phyloP scores from a whole-genome alignment of 768 basidiomycete genomes.

The Piloderma croceum region DNA sequence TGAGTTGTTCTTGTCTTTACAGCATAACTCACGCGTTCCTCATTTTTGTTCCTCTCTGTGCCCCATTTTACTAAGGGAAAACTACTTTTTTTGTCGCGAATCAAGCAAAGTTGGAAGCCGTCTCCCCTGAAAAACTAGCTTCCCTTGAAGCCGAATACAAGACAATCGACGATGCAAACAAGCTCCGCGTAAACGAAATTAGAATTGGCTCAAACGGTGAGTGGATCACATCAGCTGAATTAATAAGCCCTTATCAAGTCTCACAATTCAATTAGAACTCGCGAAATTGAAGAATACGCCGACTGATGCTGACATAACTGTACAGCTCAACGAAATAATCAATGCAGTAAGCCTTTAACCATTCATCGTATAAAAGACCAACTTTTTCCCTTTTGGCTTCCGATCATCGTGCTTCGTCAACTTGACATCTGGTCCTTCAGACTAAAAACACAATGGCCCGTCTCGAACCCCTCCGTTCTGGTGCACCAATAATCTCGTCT shows the following conservation, averaged over 20 bases:
- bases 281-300: slow-evolving; percentile 56
- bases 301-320: slow-evolving; percentile 61
- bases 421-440: slow-evolving; percentile 29
- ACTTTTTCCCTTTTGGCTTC: slow-evolving; percentile 5
- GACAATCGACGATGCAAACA: slow-evolving; percentile 54
- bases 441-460: slow-evolving; percentile 42
- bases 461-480: slow-evolving; percentile 62
- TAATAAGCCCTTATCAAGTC: no score
- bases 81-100: slow-evolving; percentile 84
- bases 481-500: slow-evolving; percentile 60
- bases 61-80: slow-evolving; percentile 50
- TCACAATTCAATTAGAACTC: slow-evolving; percentile 48
- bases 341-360: slow-evolving; percentile 42
- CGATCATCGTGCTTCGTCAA: slow-evolving; percentile 8
- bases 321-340: slow-evolving; percentile 45
- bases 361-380: slow-evolving; percentile 6
- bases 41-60: slow-evolving; percentile 8
- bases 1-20: slow-evolving; percentile 23
- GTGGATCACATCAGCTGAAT: no score
- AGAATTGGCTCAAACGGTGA: slow-evolving; percentile 45
- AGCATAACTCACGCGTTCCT: not conserved
- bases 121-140: slow-evolving; percentile 56
- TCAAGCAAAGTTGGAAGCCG: slow-evolving; percentile 62
- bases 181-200: slow-evolving; percentile 42
- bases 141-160: slow-evolving; percentile 57